These are phyloP conservation scores for Catenaria anguillulae DNA, from an alignment of 371 early-diverging fungal genomes.

Conservation along the genomic window DNA sequence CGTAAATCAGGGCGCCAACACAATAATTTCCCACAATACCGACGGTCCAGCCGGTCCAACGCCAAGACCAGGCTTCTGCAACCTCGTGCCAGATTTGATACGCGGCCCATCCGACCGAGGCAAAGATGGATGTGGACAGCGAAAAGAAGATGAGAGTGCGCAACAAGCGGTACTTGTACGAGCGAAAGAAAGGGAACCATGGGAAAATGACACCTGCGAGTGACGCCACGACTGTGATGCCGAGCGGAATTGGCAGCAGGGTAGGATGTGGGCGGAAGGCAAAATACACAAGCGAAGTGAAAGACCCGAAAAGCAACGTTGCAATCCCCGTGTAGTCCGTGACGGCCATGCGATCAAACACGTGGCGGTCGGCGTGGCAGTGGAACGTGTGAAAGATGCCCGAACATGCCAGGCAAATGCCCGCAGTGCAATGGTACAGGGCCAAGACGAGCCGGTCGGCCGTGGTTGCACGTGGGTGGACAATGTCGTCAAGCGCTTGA, in stretches of 20 bases:
- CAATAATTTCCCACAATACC: neutral
- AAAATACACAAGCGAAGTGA: neutral
- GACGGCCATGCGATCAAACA: slow-evolving; percentile 3
- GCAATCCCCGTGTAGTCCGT: neutral
- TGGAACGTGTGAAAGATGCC: slow-evolving; percentile 2
- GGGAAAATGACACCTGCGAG: neutral
- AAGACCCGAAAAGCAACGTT: neutral
- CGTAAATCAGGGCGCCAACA: slow-evolving; percentile 17
- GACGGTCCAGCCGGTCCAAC: neutral
- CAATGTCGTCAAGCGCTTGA: neutral
- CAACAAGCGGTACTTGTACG: neutral
- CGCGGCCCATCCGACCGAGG: neutral
- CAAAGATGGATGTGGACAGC: neutral
- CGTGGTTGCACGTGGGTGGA: neutral
- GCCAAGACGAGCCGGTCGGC: neutral
- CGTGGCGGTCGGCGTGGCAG: slow-evolving; percentile 1
- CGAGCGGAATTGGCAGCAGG: neutral
- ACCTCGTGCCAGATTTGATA: neutral
- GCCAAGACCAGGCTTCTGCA: neutral
- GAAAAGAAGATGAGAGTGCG: neutral
- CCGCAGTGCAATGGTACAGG: neutral
- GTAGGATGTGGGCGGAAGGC: neutral
- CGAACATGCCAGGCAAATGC: neutral
- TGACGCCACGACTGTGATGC: neutral
- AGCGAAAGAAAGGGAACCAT: slow-evolving; percentile 6